These are phyloP conservation scores for Blastobotrys chiropterorum DNA, from an alignment of 805 yeast species.

Conservation along the genomic window DNA sequence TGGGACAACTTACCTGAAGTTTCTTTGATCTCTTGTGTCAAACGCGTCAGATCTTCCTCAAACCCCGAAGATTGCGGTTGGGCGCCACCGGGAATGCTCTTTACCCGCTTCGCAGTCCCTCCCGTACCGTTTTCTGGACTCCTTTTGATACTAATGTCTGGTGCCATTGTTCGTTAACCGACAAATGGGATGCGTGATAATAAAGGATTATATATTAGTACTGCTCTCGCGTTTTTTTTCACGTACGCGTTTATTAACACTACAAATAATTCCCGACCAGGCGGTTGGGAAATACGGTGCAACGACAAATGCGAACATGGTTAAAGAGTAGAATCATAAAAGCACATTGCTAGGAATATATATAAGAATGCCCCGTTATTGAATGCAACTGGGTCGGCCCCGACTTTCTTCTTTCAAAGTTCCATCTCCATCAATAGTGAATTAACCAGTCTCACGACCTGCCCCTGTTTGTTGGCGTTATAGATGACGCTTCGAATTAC, in stretches of 20 bases:
- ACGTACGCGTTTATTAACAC: background rate
- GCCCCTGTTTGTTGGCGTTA: too few species aligned
- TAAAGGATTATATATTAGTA: background rate
- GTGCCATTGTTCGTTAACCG: background rate
- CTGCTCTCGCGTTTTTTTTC: too few species aligned
- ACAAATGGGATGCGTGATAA: background rate
- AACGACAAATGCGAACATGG: too few species aligned
- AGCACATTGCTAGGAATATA: too few species aligned
- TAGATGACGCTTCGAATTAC: too few species aligned
- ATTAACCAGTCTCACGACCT: too few species aligned
- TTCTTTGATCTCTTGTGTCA: conserved; percentile 35
- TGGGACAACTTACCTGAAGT: conserved; percentile 14
- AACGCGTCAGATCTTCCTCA: conserved; percentile 45
- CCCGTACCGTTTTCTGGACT: background rate
- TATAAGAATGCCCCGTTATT: too few species aligned
- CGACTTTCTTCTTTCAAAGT: too few species aligned
- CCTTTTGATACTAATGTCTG: background rate
- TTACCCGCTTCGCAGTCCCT: conserved; percentile 1
- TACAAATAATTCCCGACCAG: too few species aligned
- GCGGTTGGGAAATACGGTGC: background rate
- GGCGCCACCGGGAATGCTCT: background rate
- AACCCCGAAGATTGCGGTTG: conserved; percentile 25
- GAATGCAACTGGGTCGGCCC: too few species aligned
- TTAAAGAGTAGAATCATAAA: background rate
- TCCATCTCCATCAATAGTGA: too few species aligned